Conservation (phyloP, 2,329 filamentous ascomycete genomes). For the Claviceps pusilla region DNA sequence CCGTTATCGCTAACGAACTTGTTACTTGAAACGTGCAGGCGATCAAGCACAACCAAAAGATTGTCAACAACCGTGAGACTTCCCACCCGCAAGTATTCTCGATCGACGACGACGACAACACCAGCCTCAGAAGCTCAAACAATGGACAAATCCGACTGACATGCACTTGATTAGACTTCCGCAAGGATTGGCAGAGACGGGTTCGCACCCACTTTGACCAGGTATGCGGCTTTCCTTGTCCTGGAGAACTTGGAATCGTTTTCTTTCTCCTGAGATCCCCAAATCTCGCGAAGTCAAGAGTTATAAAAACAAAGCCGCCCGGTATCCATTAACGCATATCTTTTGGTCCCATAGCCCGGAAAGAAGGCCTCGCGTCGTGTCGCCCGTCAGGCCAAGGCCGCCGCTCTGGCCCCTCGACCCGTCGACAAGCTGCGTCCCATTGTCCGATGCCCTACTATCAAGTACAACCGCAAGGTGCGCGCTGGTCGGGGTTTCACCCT, state of each 20-base stretch:
- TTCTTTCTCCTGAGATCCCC: neutral
- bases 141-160: slow-evolving; percentile 21
- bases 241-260: neutral
- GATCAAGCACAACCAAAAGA: slow-evolving; percentile 99
- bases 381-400: slow-evolving; percentile 88
- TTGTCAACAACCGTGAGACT: slow-evolving; percentile 79
- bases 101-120: slow-evolving; percentile 12
- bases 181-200: slow-evolving; percentile 99
- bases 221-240: slow-evolving; percentile 43
- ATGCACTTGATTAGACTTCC: slow-evolving; percentile 56
- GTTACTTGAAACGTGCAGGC: slow-evolving; percentile 36
- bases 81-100: slow-evolving; percentile 1
- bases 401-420: slow-evolving; percentile 84
- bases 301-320: neutral
- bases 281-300: neutral
- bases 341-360: slow-evolving; percentile 51
- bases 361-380: slow-evolving; percentile 87
- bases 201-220: slow-evolving; percentile 99
- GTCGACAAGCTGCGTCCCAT: slow-evolving; percentile 93
- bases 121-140: neutral
- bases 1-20: slow-evolving; percentile 18
- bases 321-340: neutral
- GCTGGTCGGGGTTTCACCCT: slow-evolving; percentile 96
- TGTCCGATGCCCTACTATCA: slow-evolving; percentile 94
- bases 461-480: slow-evolving; percentile 97